These are phyloP conservation scores for Colletotrichum tanaceti DNA, from an alignment of 2,329 filamentous ascomycete genomes.

Conservation along the genomic window DNA sequence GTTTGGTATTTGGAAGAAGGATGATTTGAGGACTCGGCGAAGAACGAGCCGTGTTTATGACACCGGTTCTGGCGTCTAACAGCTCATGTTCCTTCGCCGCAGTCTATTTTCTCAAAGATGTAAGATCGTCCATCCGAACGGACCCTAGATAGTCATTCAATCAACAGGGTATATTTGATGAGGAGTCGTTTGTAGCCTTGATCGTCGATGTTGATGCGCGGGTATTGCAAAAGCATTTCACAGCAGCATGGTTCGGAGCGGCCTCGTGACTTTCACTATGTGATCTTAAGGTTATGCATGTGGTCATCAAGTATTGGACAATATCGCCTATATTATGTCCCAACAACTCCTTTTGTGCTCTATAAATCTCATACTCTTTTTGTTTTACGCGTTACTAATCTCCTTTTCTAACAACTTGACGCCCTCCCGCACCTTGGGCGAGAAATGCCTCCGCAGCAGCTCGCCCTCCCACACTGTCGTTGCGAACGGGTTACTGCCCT, in stretches of 20 bases:
- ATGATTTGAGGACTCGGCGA: not conserved
- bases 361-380: not conserved
- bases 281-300: not conserved
- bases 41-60: not conserved
- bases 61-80: not conserved
- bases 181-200: not conserved
- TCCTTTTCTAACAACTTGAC: constrained; percentile 76
- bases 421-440: constrained; percentile 84
- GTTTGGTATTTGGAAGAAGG: too few relatives aligned
- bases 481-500: constrained; percentile 90
- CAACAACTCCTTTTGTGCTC: constrained; percentile 27
- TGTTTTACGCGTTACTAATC: constrained; percentile 49
- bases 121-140: not conserved
- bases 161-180: not conserved
- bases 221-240: too few relatives aligned
- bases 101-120: constrained; percentile 1
- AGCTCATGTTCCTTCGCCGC: not conserved
- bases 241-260: not conserved
- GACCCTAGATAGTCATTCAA: constrained; percentile 20
- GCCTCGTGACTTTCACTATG: not conserved
- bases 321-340: constrained; percentile 4
- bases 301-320: not conserved
- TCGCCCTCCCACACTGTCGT: constrained; percentile 95
- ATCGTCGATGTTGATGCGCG: not conserved
- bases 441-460: constrained; percentile 85